phyloP scores from a whole-genome alignment of 2,329 filamentous ascomycete genomes.

The Gnomoniopsis smithogilvyi region DNA sequence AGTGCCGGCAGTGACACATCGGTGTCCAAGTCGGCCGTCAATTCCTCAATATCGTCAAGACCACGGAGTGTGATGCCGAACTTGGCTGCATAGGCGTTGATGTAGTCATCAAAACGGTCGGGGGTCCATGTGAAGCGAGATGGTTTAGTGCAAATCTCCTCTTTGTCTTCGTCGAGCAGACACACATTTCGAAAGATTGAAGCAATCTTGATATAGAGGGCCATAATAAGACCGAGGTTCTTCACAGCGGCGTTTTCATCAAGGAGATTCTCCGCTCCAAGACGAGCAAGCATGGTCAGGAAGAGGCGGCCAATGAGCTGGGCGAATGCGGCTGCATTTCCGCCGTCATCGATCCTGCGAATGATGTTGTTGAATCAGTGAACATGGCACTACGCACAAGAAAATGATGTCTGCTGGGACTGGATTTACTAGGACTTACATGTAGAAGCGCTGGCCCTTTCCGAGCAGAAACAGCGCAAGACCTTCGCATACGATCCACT shows the following conservation, averaged over 20 bases:
- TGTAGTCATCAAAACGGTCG: slow-evolving; percentile 27
- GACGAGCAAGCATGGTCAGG: slow-evolving; percentile 34
- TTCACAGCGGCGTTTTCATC: slow-evolving; percentile 30
- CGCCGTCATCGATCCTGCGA: slow-evolving; percentile 28
- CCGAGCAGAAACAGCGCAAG: slow-evolving; percentile 26
- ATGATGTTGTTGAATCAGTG: background rate
- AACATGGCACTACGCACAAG: background rate
- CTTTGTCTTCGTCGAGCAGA: slow-evolving; percentile 19
- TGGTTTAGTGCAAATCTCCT: slow-evolving; percentile 18
- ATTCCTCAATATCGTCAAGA: slow-evolving; percentile 23
- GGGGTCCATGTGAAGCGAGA: slow-evolving; percentile 19
- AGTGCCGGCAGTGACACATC: slow-evolving; percentile 22
- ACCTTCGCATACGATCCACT: slow-evolving; percentile 38
- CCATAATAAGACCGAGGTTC: slow-evolving; percentile 37
- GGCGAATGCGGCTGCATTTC: slow-evolving; percentile 18
- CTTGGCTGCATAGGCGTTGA: slow-evolving; percentile 32
- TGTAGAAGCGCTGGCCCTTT: slow-evolving; percentile 15
- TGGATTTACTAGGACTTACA: slow-evolving; percentile 18
- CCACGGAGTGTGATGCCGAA: slow-evolving; percentile 29
- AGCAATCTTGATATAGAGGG: slow-evolving; percentile 28
- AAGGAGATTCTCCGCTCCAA: slow-evolving; percentile 32
- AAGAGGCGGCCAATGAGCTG: slow-evolving; percentile 32
- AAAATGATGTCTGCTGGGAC: background rate
- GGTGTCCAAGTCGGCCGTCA: slow-evolving; percentile 19
- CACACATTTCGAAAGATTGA: slow-evolving; percentile 9